Evolutionary conservation across 768 basidiomycete species (phyloP).

Genomic region (Amanita inopinata): DNA sequence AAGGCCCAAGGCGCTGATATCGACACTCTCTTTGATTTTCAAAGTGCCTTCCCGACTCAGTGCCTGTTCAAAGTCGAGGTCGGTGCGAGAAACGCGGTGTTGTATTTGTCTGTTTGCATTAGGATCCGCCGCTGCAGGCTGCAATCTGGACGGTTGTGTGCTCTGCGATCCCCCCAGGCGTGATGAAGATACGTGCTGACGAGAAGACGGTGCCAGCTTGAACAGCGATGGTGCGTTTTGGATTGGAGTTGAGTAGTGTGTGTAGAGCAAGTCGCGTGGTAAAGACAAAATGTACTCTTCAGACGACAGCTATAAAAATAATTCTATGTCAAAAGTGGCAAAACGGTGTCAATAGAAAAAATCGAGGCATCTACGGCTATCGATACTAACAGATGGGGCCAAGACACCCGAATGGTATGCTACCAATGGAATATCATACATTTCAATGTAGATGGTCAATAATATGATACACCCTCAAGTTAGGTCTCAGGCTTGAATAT

Average conservation of each 20-base stretch:
- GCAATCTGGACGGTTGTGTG: slow-evolving; percentile 28
- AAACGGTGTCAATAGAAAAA: too few relatives aligned
- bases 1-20: slow-evolving; percentile 56
- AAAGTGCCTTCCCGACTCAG: slow-evolving; percentile 60
- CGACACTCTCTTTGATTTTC: slow-evolving; percentile 57
- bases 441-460: too few relatives aligned
- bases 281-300: too few relatives aligned
- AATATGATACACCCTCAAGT: slow-evolving; percentile 5
- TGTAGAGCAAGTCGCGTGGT: neutral
- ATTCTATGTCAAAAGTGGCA: too few relatives aligned
- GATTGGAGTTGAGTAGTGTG: neutral
- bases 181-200: slow-evolving; percentile 43
- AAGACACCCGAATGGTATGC: too few relatives aligned
- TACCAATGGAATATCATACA: too few relatives aligned
- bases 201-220: slow-evolving; percentile 55
- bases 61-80: slow-evolving; percentile 77
- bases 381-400: too few relatives aligned
- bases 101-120: slow-evolving; percentile 26
- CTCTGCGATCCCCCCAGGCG: slow-evolving; percentile 23
- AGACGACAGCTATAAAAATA: slow-evolving; percentile 9
- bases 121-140: slow-evolving; percentile 47
- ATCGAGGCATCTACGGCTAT: too few relatives aligned
- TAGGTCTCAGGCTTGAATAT: slow-evolving; percentile 27
- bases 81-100: slow-evolving; percentile 59
- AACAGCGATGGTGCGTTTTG: slow-evolving; percentile 13